phyloP scores from a whole-genome alignment of 352 stramenopile species.

The Pythium aristosporum region DNA sequence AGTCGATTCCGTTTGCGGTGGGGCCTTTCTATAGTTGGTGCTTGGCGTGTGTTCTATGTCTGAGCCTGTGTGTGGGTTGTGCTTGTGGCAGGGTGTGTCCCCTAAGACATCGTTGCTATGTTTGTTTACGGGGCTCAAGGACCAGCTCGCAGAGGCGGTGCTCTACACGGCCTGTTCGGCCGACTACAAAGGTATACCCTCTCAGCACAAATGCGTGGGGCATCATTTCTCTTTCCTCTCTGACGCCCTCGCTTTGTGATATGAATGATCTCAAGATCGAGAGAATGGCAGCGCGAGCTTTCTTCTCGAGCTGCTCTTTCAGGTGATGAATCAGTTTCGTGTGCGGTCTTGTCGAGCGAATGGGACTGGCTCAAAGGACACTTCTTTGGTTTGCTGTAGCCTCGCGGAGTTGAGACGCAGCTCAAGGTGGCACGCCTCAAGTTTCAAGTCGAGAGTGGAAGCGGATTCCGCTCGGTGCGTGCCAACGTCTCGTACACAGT shows the following conservation, averaged over 20 bases:
- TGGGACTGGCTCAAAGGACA: background rate
- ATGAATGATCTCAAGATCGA: slow-evolving; percentile 37
- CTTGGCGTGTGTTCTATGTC: background rate
- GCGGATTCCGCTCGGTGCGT: slow-evolving; percentile 20
- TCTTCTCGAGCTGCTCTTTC: slow-evolving; percentile 62
- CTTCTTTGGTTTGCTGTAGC: slow-evolving; percentile 20
- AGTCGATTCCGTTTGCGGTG: slow-evolving; percentile 76
- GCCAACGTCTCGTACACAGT: slow-evolving; percentile 40
- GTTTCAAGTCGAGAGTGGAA: slow-evolving; percentile 43
- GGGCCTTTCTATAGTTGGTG: slow-evolving; percentile 1
- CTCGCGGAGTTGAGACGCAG: slow-evolving; percentile 35
- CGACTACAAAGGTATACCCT: slow-evolving; percentile 60
- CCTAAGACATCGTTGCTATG: slow-evolving; percentile 59
- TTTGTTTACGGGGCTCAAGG: slow-evolving; percentile 42
- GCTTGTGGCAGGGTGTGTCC: slow-evolving; percentile 40
- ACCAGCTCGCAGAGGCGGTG: slow-evolving; percentile 47
- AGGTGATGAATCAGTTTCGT: slow-evolving; percentile 14
- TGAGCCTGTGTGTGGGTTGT: background rate
- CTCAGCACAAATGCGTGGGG: background rate
- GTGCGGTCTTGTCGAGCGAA: too few relatives aligned
- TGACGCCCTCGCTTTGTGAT: background rate
- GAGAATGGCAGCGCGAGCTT: slow-evolving; percentile 48
- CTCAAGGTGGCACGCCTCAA: slow-evolving; percentile 59
- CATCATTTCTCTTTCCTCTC: background rate
- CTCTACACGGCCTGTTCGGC: slow-evolving; percentile 59